These are phyloP conservation scores for Sindora glabra DNA, from an alignment of 306 rosid genomes.

Conservation along the genomic window DNA sequence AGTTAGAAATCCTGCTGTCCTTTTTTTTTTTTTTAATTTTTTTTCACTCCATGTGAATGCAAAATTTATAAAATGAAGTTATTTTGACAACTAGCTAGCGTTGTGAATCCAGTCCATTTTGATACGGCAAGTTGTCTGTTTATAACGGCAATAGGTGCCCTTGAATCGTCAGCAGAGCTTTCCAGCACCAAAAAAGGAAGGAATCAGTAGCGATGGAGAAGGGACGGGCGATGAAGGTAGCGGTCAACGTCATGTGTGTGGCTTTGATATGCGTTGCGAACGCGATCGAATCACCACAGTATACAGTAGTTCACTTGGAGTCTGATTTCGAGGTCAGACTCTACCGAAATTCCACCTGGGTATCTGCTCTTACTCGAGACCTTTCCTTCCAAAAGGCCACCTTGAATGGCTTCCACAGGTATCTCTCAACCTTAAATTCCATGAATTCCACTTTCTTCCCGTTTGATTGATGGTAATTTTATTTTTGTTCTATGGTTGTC, in stretches of 20 bases:
- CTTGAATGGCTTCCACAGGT: slow-evolving; percentile 65
- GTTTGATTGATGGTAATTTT: not conserved
- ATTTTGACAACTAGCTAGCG: too few species aligned
- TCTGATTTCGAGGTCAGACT: slow-evolving; percentile 76
- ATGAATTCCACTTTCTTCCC: not conserved
- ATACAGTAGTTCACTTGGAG: slow-evolving; percentile 42
- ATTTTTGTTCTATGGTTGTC: too few species aligned
- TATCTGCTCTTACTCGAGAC: slow-evolving; percentile 44
- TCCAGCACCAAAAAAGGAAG: too few species aligned
- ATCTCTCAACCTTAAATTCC: not conserved
- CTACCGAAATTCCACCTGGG: slow-evolving; percentile 43
- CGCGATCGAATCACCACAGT: slow-evolving; percentile 51
- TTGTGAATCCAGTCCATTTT: too few species aligned
- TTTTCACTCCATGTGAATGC: too few species aligned
- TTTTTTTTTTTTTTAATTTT: too few species aligned
- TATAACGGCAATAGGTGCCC: too few species aligned
- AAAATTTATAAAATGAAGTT: too few species aligned
- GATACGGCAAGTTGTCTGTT: too few species aligned
- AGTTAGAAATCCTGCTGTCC: too few species aligned
- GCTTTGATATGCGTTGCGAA: slow-evolving; percentile 15
- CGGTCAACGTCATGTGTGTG: not conserved
- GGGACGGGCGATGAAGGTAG: not conserved
- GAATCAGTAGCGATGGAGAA: slow-evolving; percentile 11
- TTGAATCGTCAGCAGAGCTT: too few species aligned
- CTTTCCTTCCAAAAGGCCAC: slow-evolving; percentile 58